phyloP scores from a whole-genome alignment of 1,284 basidiomycete genomes.

The Trametes polyzona region DNA sequence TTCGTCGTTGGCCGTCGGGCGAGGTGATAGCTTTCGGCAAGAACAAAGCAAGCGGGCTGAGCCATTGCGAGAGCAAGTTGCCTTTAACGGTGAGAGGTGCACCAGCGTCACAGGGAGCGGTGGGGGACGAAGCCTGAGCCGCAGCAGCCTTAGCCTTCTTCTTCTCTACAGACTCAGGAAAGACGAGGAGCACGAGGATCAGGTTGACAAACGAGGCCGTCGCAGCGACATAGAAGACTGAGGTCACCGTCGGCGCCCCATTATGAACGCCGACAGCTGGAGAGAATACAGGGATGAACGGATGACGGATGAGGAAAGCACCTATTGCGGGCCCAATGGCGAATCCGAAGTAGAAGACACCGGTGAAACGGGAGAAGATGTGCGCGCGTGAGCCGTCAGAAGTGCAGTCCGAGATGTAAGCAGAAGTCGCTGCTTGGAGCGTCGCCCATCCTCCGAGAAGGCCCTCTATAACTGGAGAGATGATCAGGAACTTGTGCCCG shows the following conservation, averaged over 20 bases:
- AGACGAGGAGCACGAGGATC: slow-evolving; percentile 56
- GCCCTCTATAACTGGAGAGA: slow-evolving; percentile 85
- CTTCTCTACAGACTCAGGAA: slow-evolving; percentile 66
- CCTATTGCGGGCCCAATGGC: slow-evolving; percentile 76
- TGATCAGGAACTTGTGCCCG: slow-evolving; percentile 73
- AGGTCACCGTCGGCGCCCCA: slow-evolving; percentile 45
- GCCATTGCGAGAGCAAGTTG: slow-evolving; percentile 39
- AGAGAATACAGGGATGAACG: slow-evolving; percentile 46
- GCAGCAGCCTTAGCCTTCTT: slow-evolving; percentile 41
- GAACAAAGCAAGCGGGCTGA: slow-evolving; percentile 60
- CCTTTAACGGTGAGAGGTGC: neutral
- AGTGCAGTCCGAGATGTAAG: slow-evolving; percentile 88
- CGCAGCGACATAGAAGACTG: slow-evolving; percentile 63
- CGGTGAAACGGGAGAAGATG: slow-evolving; percentile 80
- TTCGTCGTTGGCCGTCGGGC: slow-evolving; percentile 38
- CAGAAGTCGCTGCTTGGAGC: slow-evolving; percentile 76
- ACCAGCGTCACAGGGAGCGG: slow-evolving; percentile 21
- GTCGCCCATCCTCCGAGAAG: slow-evolving; percentile 87
- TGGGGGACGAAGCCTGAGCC: slow-evolving; percentile 33
- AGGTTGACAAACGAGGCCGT: slow-evolving; percentile 52
- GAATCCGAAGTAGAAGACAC: slow-evolving; percentile 73
- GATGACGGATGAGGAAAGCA: slow-evolving; percentile 66
- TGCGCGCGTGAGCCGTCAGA: slow-evolving; percentile 81
- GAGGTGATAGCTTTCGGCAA: slow-evolving; percentile 48
- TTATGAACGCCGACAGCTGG: slow-evolving; percentile 30